Evolutionary conservation across 257 asterid species (phyloP).

Genomic region (Nicotiana noctiflora): DNA sequence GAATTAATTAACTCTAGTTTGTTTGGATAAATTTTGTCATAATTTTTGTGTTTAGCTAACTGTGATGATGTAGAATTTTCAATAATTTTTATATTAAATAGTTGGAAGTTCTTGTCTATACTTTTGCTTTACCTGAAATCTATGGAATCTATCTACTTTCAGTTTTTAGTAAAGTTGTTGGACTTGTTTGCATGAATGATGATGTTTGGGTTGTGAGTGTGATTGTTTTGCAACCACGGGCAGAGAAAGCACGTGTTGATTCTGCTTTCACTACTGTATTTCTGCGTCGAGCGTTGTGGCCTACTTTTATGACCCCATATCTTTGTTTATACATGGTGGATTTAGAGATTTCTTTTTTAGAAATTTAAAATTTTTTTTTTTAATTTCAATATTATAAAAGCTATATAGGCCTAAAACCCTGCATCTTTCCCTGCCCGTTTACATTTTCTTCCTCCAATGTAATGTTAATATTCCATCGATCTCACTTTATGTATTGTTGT

Average conservation of each 20-base stretch:
- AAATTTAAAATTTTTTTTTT: too few relatives aligned
- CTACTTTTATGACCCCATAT: too few relatives aligned
- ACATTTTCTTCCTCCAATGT: too few relatives aligned
- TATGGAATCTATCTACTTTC: conserved; percentile 28
- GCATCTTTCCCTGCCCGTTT: neutral
- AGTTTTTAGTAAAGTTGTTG: conserved; percentile 26
- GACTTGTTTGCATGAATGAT: conserved; percentile 21
- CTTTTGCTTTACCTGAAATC: conserved; percentile 27
- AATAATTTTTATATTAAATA: neutral
- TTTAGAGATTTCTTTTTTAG: too few relatives aligned
- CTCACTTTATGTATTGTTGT: too few relatives aligned
- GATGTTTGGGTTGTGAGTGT: neutral
- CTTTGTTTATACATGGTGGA: too few relatives aligned
- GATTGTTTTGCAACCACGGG: conserved; percentile 4
- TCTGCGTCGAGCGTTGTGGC: neutral
- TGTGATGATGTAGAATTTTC: conserved; percentile 8
- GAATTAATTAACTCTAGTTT: conserved; percentile 2
- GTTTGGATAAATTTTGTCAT: conserved; percentile 5
- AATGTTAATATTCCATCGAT: too few relatives aligned
- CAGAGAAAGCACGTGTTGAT: conserved; percentile 17
- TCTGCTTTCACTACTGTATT: neutral
- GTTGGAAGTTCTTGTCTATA: neutral
- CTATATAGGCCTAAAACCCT: too few relatives aligned
- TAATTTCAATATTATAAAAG: too few relatives aligned
- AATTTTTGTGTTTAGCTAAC: conserved; percentile 14